Evolutionary conservation across 257 asterid genomes (phyloP), one percentile per base, ranked within the genome.

Genomic region (Solanum raphanifolium): DNA sequence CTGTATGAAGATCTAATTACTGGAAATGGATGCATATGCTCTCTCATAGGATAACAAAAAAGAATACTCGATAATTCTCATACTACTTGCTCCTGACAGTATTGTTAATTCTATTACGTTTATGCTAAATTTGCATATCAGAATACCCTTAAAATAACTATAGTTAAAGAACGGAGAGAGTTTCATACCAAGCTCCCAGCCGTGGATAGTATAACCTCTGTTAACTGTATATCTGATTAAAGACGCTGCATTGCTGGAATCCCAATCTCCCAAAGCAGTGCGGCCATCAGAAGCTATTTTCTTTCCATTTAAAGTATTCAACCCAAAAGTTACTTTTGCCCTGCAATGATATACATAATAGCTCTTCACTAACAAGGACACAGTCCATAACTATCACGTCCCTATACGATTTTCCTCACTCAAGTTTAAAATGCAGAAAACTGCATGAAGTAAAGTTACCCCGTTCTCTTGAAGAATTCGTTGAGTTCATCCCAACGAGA

Each of bases 181-280:
- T 55, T 83, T 87, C 90, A 81, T 91, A 95, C 99, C 99, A 21
- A 96, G 98, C 94, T 96, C 98, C 99, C 98, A 96, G 86, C 98
- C 98, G 39, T 91, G 83, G 84, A 95, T 93, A 21, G 87, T 69
- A 88, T 91, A 93, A 79, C 92, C 92, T 62, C 86, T 93, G 18
- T 88, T 85, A 2, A 91, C 93, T 5, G 97, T 94, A 88, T 94
- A 92, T 89, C 92, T 87, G 52, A 97, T 92, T n/a, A 97, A 93
- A 87, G 91, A 89, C 83, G 91, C 93, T 41, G 98, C 94, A 88
- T 95, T 97, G 88, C 92, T 94, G 31, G 97, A 90, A 90, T 95
- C 85, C 99, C 99, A 97, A 69, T 96, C 94, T 86, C 97, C 98
- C 23, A 87, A 83, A 38, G 91, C 48, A 29, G 83, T 46, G 41